Base-by-base conservation (phyloP, 2,329 filamentous ascomycete species). In the Pezicula radicicola region DNA sequence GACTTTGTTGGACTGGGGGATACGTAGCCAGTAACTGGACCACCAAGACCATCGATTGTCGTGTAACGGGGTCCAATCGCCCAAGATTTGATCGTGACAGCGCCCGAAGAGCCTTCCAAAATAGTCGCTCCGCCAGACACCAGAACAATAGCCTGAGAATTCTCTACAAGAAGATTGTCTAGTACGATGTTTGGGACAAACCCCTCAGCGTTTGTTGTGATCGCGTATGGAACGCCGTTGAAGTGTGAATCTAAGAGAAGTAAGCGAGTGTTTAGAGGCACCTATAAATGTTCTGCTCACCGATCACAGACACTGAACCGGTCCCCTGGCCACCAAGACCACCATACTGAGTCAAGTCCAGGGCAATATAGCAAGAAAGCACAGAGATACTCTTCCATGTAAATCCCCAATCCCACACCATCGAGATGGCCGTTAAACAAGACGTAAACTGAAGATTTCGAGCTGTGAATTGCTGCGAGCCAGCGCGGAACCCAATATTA, bases 391-490 rank as follows among this genome's bases (percentile, higher is more conserved):
- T 19, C n/a, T 49, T 45, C 46, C 51, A 80, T 1, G 74, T 78
- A 75, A 75, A 84, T 1, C 77, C 78, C 81, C 81, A 85, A 56
- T 81, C 72, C 80, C 80, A 84, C 3, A 80, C 15, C 28, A 56
- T 12, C 3, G 40, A 37, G 25, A 58, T 45, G 0, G 42, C 80
- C 73, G 57, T 80, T 68, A 8, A 88, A 25, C 84, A 77, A 46
- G 84, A 83, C 13, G 85, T 88, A 65, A 88, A 90, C 64, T 90
- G 87, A 54, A 83, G 59, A 56, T 84, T 84, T 42, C 80, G 75
- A 16, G 76, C 77, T 9, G 79, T 81, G 61, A 81, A 83, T 60
- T 86, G 83, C 60, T 87, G 81, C 27, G 16, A 39, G 33, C 46
- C 46, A 35, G 3, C 68, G 62, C 80, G 80, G 39, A 75, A 78